Evolutionary conservation across 129 eudicot species (phyloP).

Genomic region (Oenanthe sinensis): DNA sequence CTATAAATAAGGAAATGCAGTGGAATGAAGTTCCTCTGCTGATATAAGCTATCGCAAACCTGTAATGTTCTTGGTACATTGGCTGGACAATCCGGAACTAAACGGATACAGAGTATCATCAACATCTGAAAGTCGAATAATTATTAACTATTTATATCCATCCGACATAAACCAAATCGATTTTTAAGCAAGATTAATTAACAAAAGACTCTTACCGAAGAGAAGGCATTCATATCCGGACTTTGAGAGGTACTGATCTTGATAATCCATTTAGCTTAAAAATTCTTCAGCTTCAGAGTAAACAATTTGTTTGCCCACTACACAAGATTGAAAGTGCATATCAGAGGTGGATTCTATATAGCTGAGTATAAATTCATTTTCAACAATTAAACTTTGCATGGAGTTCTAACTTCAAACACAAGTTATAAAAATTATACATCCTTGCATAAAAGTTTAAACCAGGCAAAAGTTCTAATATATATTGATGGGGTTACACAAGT

Average conservation of each 20-base stretch:
- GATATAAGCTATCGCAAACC: constrained; percentile 27
- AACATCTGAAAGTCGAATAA: constrained; percentile 47
- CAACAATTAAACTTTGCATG: neutral
- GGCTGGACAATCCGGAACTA: constrained; percentile 64
- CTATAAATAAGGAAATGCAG: neutral
- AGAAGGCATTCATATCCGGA: constrained; percentile 84
- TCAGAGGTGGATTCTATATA: neutral
- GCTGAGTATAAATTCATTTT: neutral
- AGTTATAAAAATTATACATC: neutral
- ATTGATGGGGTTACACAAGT: no score
- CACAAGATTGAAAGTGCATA: neutral
- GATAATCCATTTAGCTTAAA: constrained; percentile 39
- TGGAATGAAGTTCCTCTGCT: neutral
- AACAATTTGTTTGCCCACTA: neutral
- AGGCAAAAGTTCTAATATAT: neutral
- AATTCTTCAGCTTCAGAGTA: neutral
- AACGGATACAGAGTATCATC: constrained; percentile 92
- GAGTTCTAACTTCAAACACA: neutral
- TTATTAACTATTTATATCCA: neutral
- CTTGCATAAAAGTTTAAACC: neutral
- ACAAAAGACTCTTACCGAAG: constrained; percentile 51
- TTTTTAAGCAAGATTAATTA: neutral
- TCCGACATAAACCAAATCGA: neutral
- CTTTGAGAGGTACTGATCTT: constrained; percentile 22
- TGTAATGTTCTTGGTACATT: constrained; percentile 69